A percentile compares a stretch with the other conserved stretches of the same genome.
Evolutionary conservation across 805 yeast genomes (phyloP).

Genomic region (Spathaspora sp.): DNA sequence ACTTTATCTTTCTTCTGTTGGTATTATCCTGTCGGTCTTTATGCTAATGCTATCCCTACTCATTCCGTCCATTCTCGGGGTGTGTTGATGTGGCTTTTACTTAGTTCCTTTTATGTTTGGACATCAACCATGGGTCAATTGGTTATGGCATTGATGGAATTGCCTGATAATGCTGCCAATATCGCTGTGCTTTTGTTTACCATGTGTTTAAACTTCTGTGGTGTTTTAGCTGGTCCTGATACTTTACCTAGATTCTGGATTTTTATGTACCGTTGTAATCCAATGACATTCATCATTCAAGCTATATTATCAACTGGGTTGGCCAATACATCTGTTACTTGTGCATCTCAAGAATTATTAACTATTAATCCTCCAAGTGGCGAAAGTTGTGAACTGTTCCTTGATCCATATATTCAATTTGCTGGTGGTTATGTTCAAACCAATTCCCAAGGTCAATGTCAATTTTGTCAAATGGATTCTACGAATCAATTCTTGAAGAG

Average conservation of each 20-base stretch:
- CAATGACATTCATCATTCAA: constrained; percentile 67
- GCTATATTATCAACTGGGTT: constrained; percentile 37
- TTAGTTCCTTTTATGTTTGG: constrained; percentile 23
- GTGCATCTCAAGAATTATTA: constrained; percentile 18
- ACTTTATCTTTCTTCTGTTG: constrained; percentile 37
- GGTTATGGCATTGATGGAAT: constrained; percentile 25
- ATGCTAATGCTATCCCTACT: constrained; percentile 50
- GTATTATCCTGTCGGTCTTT: constrained; percentile 60
- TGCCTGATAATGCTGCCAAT: constrained; percentile 34
- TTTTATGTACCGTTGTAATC: constrained; percentile 71
- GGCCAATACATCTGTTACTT: constrained; percentile 34
- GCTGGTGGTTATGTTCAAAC: constrained; percentile 47
- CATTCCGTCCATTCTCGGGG: constrained; percentile 35
- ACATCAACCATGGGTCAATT: constrained; percentile 26
- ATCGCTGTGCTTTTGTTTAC: constrained; percentile 26
- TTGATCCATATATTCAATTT: constrained; percentile 24
- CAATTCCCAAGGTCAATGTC: constrained; percentile 50
- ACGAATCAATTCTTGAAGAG: constrained; percentile 59
- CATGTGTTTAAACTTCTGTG: constrained; percentile 34
- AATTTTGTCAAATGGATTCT: constrained; percentile 51
- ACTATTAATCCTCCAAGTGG: constrained; percentile 15
- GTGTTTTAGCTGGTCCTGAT: constrained; percentile 29
- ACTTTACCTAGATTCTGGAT: constrained; percentile 47
- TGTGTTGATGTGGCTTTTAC: constrained; percentile 32
- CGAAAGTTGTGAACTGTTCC: constrained; percentile 18